Base-by-base conservation (phyloP, 1,284 basidiomycete genomes). In the Pyrrhoderma noxium region DNA sequence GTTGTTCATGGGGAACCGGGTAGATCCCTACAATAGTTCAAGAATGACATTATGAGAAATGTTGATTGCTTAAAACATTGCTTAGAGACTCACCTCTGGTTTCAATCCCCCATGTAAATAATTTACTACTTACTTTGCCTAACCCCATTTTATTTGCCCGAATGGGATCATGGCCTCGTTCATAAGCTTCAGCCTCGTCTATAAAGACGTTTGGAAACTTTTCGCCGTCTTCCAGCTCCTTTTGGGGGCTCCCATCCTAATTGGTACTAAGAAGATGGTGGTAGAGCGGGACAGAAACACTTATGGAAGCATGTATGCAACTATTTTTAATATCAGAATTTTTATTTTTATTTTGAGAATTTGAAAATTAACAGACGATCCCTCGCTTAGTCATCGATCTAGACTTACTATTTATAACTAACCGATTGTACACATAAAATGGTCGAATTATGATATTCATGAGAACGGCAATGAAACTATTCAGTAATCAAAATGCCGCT, bases 1-100 rank as follows among this genome's bases (percentile, higher is more conserved):
- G 72, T 46, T 83, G 68, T 25, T 70, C 65, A 3, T 65, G 53
- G 0, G 72, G 61, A 0, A 80, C 75, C 1, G 80, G 80, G 22
- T 69, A 64, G 27, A 76, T 80, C 0, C 79, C 79, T 79, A 50
- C 23, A 27, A 18, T 2, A 3, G 3, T 14, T 48, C 18, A 42
- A 9, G 11, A 14, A 21, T 2, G 35, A 36, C 43, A 41, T 3
- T 8, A 40, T 40, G 8, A 7, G 5, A 16, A 40, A 14, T 40
- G 38, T 7, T 7, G 5, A 7, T 18, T 5, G n/a, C 38, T 5
- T 37, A 13, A 37, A 18, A 16, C 18, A 16, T 2, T 49, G 14
- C 5, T 36, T 46, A 3, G 8, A 8, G 3, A 41, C 41, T 23
- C 36, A 52, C 54, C 54, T 49, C 54, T 44, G 2, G 54, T 43